Evolutionary conservation across 768 basidiomycete genomes (phyloP).

Genomic region (Dendrothele bispora): DNA sequence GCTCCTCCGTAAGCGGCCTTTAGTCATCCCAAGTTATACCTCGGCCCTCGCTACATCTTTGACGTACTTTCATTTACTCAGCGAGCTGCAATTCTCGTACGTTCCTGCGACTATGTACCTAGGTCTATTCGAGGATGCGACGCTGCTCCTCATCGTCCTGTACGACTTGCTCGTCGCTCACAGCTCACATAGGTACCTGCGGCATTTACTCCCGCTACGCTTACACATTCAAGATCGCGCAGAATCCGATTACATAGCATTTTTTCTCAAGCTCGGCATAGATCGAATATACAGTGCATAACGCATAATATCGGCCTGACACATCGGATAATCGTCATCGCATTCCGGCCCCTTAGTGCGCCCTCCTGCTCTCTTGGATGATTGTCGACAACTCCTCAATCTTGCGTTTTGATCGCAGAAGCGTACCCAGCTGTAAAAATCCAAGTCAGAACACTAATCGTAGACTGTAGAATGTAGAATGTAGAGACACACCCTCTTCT

Average conservation of each 20-base stretch:
- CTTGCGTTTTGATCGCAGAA: slow-evolving; percentile 98
- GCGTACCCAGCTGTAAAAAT: slow-evolving; percentile 80
- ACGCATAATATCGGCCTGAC: slow-evolving; percentile 7
- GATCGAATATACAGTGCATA: neutral
- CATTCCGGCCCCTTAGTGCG: slow-evolving; percentile 36
- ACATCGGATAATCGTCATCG: neutral
- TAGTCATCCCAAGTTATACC: neutral
- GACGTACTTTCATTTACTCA: no score
- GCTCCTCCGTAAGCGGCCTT: neutral
- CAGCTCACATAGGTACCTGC: neutral
- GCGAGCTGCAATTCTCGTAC: no score
- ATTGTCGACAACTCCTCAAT: slow-evolving; percentile 91
- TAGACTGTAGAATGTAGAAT: neutral
- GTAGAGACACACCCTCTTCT: slow-evolving; percentile 77
- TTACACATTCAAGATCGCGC: neutral
- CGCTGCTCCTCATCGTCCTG: no score
- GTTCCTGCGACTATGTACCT: no score
- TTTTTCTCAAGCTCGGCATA: no score
- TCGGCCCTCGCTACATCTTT: no score
- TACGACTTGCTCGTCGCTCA: no score
- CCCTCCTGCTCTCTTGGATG: slow-evolving; percentile 91
- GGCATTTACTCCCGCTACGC: neutral
- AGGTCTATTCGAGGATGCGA: no score
- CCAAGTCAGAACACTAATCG: slow-evolving; percentile 5
- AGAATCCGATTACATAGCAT: slow-evolving; percentile 1